phyloP scores from a whole-genome alignment of 805 yeast genomes.

The Grigorovia jiainica region DNA sequence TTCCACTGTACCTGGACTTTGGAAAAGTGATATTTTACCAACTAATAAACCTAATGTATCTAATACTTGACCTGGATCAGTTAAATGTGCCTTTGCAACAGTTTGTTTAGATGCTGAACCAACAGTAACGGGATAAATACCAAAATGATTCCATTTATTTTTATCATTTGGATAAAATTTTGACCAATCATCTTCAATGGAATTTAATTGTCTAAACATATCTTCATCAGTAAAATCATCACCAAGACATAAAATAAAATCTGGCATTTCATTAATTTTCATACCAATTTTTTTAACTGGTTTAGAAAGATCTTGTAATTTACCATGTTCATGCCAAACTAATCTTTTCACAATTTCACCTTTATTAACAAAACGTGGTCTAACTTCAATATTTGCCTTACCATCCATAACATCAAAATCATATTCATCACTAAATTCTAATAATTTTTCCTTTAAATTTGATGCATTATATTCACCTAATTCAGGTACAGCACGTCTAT shows the following conservation, averaged over 20 bases:
- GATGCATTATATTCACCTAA: conserved; percentile 81
- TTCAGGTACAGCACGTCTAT: conserved; percentile 89
- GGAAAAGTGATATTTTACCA: conserved; percentile 71
- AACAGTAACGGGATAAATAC: conserved; percentile 78
- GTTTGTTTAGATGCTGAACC: conserved; percentile 88
- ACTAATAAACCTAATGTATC: conserved; percentile 73
- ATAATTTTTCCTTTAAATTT: conserved; percentile 56
- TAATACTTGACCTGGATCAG: conserved; percentile 75
- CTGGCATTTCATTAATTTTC: conserved; percentile 49
- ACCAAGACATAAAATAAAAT: conserved; percentile 82
- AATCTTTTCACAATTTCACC: conserved; percentile 89
- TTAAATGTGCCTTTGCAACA: conserved; percentile 73
- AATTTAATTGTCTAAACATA: conserved; percentile 76
- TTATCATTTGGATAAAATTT: conserved; percentile 31
- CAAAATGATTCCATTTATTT: conserved; percentile 44
- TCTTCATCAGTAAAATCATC: conserved; percentile 98
- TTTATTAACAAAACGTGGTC: conserved; percentile 89
- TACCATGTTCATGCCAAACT: conserved; percentile 55
- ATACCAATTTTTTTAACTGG: conserved; percentile 23
- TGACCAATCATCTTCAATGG: conserved; percentile 40
- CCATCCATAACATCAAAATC: conserved; percentile 96
- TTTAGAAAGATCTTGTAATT: conserved; percentile 36
- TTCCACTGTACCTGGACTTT: conserved; percentile 66
- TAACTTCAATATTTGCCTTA: conserved; percentile 93
- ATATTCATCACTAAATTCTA: conserved; percentile 51